phyloP scores from a whole-genome alignment of 2,329 filamentous ascomycete species.

The Colletotrichum cereale region DNA sequence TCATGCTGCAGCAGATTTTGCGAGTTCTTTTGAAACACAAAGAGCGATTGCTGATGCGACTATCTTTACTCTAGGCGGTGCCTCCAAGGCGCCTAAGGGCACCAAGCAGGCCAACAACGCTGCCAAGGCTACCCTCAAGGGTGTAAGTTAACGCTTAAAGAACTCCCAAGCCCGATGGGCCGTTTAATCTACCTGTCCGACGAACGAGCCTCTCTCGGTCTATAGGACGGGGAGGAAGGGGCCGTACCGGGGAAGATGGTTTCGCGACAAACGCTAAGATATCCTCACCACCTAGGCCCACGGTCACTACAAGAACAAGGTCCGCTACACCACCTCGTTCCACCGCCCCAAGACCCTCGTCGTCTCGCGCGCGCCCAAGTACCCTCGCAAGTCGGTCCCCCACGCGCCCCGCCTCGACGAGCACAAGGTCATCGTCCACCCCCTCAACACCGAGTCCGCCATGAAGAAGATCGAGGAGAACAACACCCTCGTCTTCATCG shows the following conservation, averaged over 20 bases:
- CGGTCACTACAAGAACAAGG: slow-evolving; percentile 89
- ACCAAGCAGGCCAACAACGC: slow-evolving; percentile 92
- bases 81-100: slow-evolving; percentile 68
- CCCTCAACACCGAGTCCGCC: slow-evolving; percentile 98
- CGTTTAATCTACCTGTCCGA: not conserved
- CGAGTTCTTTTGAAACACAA: slow-evolving; percentile 69
- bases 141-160: slow-evolving; percentile 73
- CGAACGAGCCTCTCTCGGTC: not conserved
- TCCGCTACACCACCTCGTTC: slow-evolving; percentile 94
- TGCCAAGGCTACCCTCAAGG: slow-evolving; percentile 95
- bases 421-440: slow-evolving; percentile 98
- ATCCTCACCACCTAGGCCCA: slow-evolving; percentile 55
- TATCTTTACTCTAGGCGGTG: slow-evolving; percentile 64
- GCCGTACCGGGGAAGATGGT: not conserved
- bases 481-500: slow-evolving; percentile 99
- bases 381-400: slow-evolving; percentile 94
- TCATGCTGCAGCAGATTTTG: slow-evolving; percentile 82
- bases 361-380: slow-evolving; percentile 92
- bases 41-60: slow-evolving; percentile 80
- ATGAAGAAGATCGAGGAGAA: slow-evolving; percentile 99
- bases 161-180: not conserved
- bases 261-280: slow-evolving; percentile 32
- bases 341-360: slow-evolving; percentile 97
- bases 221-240: not conserved
- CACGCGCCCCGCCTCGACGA: slow-evolving; percentile 93